Percentiles rank a stretch among this genome's conserved stretches.
Evolutionary conservation across 2,329 filamentous ascomycete species (phyloP).

Genomic region (Stromatinia cepivora): DNA sequence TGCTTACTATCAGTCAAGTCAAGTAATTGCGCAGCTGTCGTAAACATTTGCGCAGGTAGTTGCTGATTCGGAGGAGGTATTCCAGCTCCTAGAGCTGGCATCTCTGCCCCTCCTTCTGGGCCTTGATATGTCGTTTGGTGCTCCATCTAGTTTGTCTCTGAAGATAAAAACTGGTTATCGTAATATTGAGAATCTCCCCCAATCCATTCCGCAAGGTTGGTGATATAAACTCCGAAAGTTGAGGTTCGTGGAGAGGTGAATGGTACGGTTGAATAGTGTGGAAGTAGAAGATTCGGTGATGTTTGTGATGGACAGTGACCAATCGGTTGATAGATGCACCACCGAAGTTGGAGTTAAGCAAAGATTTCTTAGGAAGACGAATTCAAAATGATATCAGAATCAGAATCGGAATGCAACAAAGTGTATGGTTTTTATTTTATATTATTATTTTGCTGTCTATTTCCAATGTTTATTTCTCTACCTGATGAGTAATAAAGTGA

Average conservation of each 20-base stretch:
- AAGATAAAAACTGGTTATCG: constrained; percentile 28
- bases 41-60: constrained; percentile 95
- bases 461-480: not conserved
- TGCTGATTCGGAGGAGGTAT: constrained; percentile 51
- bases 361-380: not conserved
- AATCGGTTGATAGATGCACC: constrained; percentile 15
- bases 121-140: constrained; percentile 49
- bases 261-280: constrained; percentile 11
- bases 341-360: not conserved
- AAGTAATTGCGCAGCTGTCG: constrained; percentile 90
- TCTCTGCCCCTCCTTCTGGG: constrained; percentile 37
- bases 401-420: no score
- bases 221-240: not conserved
- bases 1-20: constrained; percentile 94
- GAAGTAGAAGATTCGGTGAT: not conserved
- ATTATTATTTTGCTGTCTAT: not conserved
- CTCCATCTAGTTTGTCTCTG: constrained; percentile 50
- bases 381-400: not conserved
- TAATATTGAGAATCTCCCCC: constrained; percentile 25
- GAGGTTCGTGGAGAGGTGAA: constrained; percentile 18
- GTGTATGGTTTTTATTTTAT: not conserved
- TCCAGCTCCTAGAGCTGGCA: constrained; percentile 30
- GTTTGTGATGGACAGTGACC: constrained; percentile 8
- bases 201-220: constrained; percentile 34
- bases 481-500: not conserved